Conservation (phyloP, 306 rosid genomes). For the Rosa multiflora region DNA sequence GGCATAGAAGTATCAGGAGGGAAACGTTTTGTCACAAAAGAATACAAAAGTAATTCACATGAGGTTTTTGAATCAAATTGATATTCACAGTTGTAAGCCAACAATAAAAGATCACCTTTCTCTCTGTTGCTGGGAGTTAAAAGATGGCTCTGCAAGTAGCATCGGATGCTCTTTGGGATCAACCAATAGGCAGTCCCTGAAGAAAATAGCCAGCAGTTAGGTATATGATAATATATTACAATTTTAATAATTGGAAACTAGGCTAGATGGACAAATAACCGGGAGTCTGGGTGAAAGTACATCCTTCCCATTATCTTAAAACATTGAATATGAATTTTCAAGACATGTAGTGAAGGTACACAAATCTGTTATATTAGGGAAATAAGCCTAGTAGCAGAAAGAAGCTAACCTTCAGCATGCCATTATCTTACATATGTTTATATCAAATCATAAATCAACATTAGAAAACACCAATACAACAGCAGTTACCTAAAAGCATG, state of each 20-base stretch:
- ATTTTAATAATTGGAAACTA: neutral
- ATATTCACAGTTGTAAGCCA: conserved; percentile 1
- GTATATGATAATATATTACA: neutral
- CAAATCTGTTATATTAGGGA: neutral
- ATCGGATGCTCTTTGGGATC: conserved; percentile 98
- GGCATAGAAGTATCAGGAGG: neutral
- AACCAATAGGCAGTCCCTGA: conserved; percentile 84
- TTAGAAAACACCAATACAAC: neutral
- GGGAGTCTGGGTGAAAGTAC: neutral
- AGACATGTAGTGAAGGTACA: neutral
- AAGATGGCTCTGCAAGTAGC: conserved; percentile 98
- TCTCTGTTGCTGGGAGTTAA: conserved; percentile 82
- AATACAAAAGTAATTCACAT: neutral
- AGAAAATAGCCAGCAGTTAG: conserved; percentile 15
- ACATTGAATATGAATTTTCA: neutral
- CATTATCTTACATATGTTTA: neutral
- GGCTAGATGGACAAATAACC: neutral
- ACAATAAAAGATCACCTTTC: conserved; percentile 56
- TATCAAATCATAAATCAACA: neutral
- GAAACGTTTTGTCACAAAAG: neutral
- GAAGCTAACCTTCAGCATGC: neutral
- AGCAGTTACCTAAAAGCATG: conserved; percentile 82
- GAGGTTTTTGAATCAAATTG: neutral
- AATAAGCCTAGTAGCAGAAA: neutral
- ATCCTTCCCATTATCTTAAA: neutral